A percentile compares a stretch with the other conserved stretches of the same genome.
These are phyloP conservation scores for Colletotrichum echinochloae DNA, from an alignment of 2,329 filamentous ascomycete species.

Conservation along the genomic window DNA sequence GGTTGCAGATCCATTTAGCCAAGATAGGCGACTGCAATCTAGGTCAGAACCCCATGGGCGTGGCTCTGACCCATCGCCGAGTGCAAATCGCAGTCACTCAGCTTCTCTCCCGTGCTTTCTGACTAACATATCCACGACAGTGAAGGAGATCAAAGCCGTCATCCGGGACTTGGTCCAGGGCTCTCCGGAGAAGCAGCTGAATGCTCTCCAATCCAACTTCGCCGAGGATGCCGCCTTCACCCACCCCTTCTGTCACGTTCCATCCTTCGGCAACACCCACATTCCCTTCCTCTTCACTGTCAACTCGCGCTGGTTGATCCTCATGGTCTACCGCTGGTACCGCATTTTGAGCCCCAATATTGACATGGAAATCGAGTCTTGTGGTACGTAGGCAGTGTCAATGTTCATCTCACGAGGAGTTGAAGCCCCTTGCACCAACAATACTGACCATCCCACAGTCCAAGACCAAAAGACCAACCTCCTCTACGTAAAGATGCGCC, in stretches of 20 bases:
- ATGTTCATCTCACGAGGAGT: background rate
- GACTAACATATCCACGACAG: conserved; percentile 45
- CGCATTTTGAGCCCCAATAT: conserved; percentile 84
- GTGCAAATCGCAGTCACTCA: background rate
- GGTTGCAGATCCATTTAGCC: conserved; percentile 4
- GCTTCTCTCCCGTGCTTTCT: background rate
- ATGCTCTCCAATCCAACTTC: conserved; percentile 79
- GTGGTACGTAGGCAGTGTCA: conserved; percentile 52
- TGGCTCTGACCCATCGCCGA: background rate
- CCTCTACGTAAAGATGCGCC: conserved; percentile 80
- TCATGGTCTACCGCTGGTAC: conserved; percentile 84
- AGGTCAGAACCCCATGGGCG: background rate
- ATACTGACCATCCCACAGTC: conserved; percentile 24
- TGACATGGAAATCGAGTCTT: conserved; percentile 72
- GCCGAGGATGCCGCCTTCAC: conserved; percentile 77
- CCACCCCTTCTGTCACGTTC: conserved; percentile 82
- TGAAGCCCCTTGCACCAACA: background rate
- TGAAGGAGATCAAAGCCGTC: conserved; percentile 72
- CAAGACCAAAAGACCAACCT: conserved; percentile 48
- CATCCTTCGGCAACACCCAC: conserved; percentile 58
- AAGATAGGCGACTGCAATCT: background rate
- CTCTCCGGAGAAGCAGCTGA: conserved; percentile 72
- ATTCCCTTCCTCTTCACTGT: conserved; percentile 55
- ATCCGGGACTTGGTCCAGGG: conserved; percentile 78
- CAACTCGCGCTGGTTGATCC: conserved; percentile 75